Conservation (phyloP, 1,284 basidiomycete species). For the Inonotus obliquus region DNA sequence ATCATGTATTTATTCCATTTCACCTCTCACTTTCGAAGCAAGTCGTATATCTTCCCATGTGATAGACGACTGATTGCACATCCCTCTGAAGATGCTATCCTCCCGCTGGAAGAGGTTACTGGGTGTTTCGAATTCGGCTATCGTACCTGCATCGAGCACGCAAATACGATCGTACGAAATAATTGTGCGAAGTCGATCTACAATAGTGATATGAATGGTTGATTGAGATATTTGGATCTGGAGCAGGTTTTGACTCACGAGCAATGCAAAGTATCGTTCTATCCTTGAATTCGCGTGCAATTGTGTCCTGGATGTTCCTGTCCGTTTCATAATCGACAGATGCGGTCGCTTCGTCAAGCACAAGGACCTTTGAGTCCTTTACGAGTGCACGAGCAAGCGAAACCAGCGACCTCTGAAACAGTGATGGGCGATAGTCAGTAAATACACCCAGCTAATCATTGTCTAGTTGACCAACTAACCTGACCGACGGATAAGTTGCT, state of each 20-base stretch:
- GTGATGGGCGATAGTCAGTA: neutral
- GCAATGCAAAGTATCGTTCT: constrained; percentile 81
- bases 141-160: constrained; percentile 67
- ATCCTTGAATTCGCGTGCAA: constrained; percentile 74
- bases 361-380: constrained; percentile 70
- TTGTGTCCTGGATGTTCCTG: constrained; percentile 82
- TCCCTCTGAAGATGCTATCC: constrained; percentile 64
- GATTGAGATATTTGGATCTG: neutral
- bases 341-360: constrained; percentile 78
- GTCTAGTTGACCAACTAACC: constrained; percentile 29
- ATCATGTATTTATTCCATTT: neutral
- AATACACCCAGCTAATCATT: neutral
- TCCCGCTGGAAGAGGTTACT: constrained; percentile 50
- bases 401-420: constrained; percentile 65
- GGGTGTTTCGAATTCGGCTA: constrained; percentile 72
- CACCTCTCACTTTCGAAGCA: constrained; percentile 30
- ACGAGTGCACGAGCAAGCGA: constrained; percentile 80
- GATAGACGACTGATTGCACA: constrained; percentile 71
- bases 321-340: constrained; percentile 84
- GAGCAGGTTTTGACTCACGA: constrained; percentile 38
- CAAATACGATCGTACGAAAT: constrained; percentile 73
- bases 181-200: constrained; percentile 71
- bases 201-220: neutral
- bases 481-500: constrained; percentile 75
- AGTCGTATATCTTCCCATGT: constrained; percentile 57